Percentiles rank a stretch among this genome's conserved stretches.
Evolutionary conservation across 1,284 basidiomycete genomes (phyloP).

Genomic region (Stereum hirsutum): DNA sequence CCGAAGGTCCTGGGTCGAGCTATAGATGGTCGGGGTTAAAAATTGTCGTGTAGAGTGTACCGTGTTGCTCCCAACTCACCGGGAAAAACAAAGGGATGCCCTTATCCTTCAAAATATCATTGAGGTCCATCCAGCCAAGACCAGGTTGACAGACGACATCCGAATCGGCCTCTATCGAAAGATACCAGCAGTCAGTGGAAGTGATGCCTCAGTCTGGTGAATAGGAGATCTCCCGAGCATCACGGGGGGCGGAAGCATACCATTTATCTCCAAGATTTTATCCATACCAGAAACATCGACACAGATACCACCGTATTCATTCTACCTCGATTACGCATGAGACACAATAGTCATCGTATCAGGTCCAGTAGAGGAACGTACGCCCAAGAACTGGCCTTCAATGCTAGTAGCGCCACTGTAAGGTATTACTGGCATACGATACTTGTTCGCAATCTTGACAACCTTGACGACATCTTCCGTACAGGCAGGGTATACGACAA

Average conservation of each 20-base stretch:
- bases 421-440: conserved; percentile 46
- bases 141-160: conserved; percentile 80
- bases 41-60: not conserved
- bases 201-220: not conserved
- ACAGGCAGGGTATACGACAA: conserved; percentile 41
- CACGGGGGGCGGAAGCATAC: conserved; percentile 44
- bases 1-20: conserved; percentile 64
- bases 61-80: conserved; percentile 25
- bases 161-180: conserved; percentile 40
- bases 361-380: conserved; percentile 21
- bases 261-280: conserved; percentile 70
- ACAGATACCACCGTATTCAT: conserved; percentile 70
- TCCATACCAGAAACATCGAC: conserved; percentile 85
- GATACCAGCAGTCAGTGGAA: not conserved
- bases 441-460: conserved; percentile 48
- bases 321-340: not conserved
- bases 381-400: conserved; percentile 53
- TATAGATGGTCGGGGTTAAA: conserved; percentile 17
- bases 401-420: conserved; percentile 58
- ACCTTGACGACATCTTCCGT: conserved; percentile 56
- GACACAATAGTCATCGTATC: not conserved
- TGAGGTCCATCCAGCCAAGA: conserved; percentile 85
- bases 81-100: conserved; percentile 67
- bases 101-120: conserved; percentile 59
- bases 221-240: not conserved